A percentile compares a stretch with the other conserved stretches of the same genome.
phyloP scores from a whole-genome alignment of 1,139 yeast species.

The Lodderomyces theae region DNA sequence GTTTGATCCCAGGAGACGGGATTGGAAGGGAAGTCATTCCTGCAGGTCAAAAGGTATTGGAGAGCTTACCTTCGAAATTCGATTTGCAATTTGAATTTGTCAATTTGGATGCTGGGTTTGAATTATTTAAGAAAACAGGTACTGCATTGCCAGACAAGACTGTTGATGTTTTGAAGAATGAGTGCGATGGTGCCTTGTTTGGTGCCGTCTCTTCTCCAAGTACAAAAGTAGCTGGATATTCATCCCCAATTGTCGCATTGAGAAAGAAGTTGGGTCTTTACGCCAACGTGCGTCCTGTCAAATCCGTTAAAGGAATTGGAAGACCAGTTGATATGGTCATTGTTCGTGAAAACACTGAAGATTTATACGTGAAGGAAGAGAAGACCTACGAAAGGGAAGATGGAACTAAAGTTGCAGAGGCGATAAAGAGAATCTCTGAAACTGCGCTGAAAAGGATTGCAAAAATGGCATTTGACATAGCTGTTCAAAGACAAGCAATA shows the following conservation, averaged over 20 bases:
- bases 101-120: conserved; percentile 90
- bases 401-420: conserved; percentile 88
- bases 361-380: conserved; percentile 92
- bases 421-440: conserved; percentile 93
- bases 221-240: conserved; percentile 90
- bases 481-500: conserved; percentile 81
- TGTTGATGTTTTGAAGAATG: conserved; percentile 68
- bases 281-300: conserved; percentile 97
- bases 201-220: conserved; percentile 98
- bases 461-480: conserved; percentile 87
- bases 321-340: conserved; percentile 96
- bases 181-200: conserved; percentile 95
- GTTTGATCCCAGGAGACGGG: conserved; percentile 95
- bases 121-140: conserved; percentile 88
- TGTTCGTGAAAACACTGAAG: conserved; percentile 98
- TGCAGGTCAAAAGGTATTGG: conserved; percentile 82
- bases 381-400: conserved; percentile 65
- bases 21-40: conserved; percentile 98
- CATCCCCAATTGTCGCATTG: conserved; percentile 96
- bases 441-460: conserved; percentile 84
- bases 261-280: conserved; percentile 92
- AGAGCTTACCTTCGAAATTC: conserved; percentile 70
- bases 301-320: conserved; percentile 78
- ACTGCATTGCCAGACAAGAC: conserved; percentile 93
- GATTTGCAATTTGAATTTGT: conserved; percentile 83